Percentiles rank a stretch among this genome's conserved stretches.
These are phyloP conservation scores for Gryganskiella cystojenkinii DNA, from an alignment of 192 early-diverging fungal species.

Conservation along the genomic window DNA sequence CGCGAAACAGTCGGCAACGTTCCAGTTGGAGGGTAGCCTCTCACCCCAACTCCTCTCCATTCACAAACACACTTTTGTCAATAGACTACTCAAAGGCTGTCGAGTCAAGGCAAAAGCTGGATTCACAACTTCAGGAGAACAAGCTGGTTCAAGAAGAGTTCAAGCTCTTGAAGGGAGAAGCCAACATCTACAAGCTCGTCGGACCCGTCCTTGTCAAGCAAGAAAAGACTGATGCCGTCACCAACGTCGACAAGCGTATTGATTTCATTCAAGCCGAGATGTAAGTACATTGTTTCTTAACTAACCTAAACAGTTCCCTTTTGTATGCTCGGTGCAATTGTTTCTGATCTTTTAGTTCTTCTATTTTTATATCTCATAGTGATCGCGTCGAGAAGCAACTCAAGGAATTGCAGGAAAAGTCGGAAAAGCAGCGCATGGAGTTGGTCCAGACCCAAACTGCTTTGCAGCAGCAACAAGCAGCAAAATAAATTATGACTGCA, in stretches of 20 bases:
- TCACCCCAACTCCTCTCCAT: no score
- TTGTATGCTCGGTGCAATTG: not conserved
- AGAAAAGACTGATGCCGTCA: conserved; percentile 82
- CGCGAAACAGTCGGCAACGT: not conserved
- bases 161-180: conserved; percentile 78
- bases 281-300: conserved; percentile 57
- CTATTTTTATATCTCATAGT: conserved; percentile 55
- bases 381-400: conserved; percentile 87
- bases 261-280: conserved; percentile 91
- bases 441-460: conserved; percentile 61
- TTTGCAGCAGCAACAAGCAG: conserved; percentile 35
- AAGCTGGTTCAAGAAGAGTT: conserved; percentile 95
- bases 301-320: not conserved
- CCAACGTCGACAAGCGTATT: conserved; percentile 95
- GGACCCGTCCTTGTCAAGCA: conserved; percentile 97
- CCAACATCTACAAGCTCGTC: conserved; percentile 95
- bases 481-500: no score
- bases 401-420: conserved; percentile 82
- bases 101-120: conserved; percentile 80
- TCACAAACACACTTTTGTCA: no score
- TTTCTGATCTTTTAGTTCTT: not conserved
- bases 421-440: conserved; percentile 85
- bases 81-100: conserved; percentile 83
- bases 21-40: no score
- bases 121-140: conserved; percentile 98